A percentile compares a stretch with the other conserved stretches of the same genome.
These are phyloP conservation scores for Pythium insidiosum DNA, from an alignment of 352 stramenopile genomes.

Conservation along the genomic window DNA sequence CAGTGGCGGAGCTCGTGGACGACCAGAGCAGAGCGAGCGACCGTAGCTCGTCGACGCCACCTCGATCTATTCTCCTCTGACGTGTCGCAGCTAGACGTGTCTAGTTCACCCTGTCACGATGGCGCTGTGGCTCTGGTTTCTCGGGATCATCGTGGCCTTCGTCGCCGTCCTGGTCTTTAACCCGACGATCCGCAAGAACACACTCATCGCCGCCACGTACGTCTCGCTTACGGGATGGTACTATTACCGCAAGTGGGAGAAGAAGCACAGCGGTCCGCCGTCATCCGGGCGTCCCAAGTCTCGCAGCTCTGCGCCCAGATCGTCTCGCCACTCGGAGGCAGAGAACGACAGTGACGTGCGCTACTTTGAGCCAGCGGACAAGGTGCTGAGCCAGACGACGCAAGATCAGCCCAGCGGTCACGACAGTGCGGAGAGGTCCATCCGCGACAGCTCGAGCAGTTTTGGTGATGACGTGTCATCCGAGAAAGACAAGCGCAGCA, in stretches of 20 bases:
- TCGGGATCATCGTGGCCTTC: conserved; percentile 28
- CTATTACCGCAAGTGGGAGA: conserved; percentile 74
- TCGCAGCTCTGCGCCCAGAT: conserved; percentile 1
- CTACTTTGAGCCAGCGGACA: conserved; percentile 14
- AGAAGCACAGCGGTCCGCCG: conserved; percentile 26
- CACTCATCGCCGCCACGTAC: conserved; percentile 71
- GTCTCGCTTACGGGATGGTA: conserved; percentile 78
- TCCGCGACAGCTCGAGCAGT: conserved; percentile 45
- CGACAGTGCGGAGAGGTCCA: conserved; percentile 35
- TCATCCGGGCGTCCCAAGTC: conserved; percentile 3
- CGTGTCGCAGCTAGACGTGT: too few relatives aligned
- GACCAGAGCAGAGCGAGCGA: too few relatives aligned
- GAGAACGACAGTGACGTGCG: conserved; percentile 8
- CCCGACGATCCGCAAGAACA: conserved; percentile 40
- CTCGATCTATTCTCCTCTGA: too few relatives aligned
- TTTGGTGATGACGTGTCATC: conserved; percentile 23
- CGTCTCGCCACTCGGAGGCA: not conserved
- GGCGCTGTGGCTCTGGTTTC: conserved; percentile 25
- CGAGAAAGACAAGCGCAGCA: conserved; percentile 17
- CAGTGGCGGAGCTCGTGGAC: too few relatives aligned
- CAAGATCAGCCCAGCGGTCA: conserved; percentile 4
- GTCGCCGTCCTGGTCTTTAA: conserved; percentile 34
- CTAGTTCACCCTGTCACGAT: too few relatives aligned
- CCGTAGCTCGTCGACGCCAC: too few relatives aligned
- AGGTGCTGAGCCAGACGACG: conserved; percentile 8